Conservation (phyloP, 805 yeast species). For the Schizosaccharomyces octosporus region DNA sequence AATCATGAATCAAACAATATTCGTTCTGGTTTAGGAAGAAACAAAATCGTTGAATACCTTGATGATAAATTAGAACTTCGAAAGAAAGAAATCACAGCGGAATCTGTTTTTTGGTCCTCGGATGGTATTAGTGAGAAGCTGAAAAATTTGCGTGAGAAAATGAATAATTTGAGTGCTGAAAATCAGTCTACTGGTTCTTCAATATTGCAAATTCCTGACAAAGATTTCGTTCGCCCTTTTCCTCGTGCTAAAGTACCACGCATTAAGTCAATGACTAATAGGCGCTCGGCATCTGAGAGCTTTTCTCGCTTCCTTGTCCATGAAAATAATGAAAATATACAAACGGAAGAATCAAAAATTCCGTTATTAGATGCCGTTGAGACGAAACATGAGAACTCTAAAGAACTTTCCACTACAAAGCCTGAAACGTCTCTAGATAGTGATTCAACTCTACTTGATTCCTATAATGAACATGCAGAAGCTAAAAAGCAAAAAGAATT, state of each 20-base stretch:
- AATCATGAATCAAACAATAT: neutral
- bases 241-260: neutral
- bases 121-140: neutral
- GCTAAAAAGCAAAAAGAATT: too few relatives aligned
- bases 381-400: too few relatives aligned
- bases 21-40: neutral
- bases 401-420: too few relatives aligned
- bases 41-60: neutral
- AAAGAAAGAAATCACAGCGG: neutral
- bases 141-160: neutral
- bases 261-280: neutral
- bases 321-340: too few relatives aligned
- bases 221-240: neutral
- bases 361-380: too few relatives aligned
- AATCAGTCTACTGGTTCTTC: neutral
- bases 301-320: neutral
- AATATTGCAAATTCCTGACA: conserved; percentile 2
- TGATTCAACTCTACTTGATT: too few relatives aligned
- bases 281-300: neutral
- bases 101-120: neutral
- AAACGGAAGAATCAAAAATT: too few relatives aligned
- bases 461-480: too few relatives aligned
- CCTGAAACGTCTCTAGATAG: too few relatives aligned
- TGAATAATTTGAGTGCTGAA: neutral
- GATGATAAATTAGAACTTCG: neutral